Evolutionary conservation across 495 filamentous ascomycete genomes (phyloP), one percentile per base, ranked within the genome.

Genomic region (Daldinia bambusicola): DNA sequence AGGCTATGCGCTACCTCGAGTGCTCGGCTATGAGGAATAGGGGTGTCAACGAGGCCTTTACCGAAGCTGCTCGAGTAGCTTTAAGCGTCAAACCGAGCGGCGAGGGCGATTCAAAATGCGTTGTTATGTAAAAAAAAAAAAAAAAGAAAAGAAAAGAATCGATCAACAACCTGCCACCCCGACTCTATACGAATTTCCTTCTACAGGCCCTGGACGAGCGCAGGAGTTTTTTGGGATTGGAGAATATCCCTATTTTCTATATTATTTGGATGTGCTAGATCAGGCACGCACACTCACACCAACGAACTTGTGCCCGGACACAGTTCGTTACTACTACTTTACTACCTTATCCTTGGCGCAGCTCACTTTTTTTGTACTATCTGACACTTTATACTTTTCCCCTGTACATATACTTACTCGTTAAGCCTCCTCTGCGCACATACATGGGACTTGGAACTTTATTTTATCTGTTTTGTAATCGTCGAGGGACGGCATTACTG

Each of bases 1-100:
- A 88, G 70, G 87, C 95, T 10, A 86, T 98, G 66, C 89, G 97
- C 70, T 99, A 99, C 79, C 85, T 99, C 90, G 95, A 99, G 83
- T 99, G 95, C 85, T 98, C 96, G 32, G 95, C 95, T 13, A 97
- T 97, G 85, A 90, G 93, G 77, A 99, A 99, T 81, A 86, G 95
- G 40, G 95, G 95, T 59, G 97, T 99, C 74, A 95, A 97, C 77
- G 95, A 99, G 79, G 96, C 95, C 37, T 99, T 99, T 77, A 98
- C 96, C 50, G 95, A 99, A 83, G 95, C 95, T 40, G 96, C 95
- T 50, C 90, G 97, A 74, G 95, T 98, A n/a, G 95, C 95, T 7
- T 83, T 99, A 30, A 91, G 91, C 22, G 95, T 98, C 43, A 97
- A 94, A 80, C 84, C 98, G 32, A 91, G 90, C 26, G 95, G 97